Base-by-base conservation (phyloP, 2,329 filamentous ascomycete species). In the Rhinocladiella similis region DNA sequence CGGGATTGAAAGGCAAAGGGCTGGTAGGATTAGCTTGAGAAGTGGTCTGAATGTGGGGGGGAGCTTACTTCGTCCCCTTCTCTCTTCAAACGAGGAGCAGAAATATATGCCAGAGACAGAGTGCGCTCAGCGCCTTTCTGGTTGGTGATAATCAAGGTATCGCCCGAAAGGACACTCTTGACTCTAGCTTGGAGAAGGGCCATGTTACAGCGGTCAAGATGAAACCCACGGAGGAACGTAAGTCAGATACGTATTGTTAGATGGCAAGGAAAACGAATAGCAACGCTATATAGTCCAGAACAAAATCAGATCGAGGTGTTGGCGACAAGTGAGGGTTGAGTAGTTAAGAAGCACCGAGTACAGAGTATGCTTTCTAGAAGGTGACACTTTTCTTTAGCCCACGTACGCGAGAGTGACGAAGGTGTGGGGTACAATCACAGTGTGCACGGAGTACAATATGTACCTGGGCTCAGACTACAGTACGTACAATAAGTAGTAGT, bases 131-230 rank as follows among this genome's bases (percentile, higher is more conserved):
- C 84, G 63, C 84, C 81, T 35, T 89, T 88, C 72, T 95, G 92
- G 73, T 86, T 87, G 67, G 87, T 85, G 68, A 97, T 79, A 63
- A 97, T 80, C 66, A 97, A 77, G 25, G 92, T 96, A 79, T 97
- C 94, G 68, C 94, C 94, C 69, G 92, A 97, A 69, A 95, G 80
- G 66, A 96, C 90, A 72, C 88, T 90, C 82, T 99, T 99, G 75
- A 97, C 92, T 69, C 86, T 89, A 71, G 87, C 81, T 77, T 82
- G 73, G 54, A 77, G 65, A 63, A 73, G 47, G n/a, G 63, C 54
- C 64, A 66, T 65, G 25, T 41, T 57, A 43, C 16, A 45, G 33
- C 41, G 36, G 16, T 33, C 14, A 18, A 35, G 29, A 54, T 42
- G 38, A 7, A 42, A 33, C 45, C n/a, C 16, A 27, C 7, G 27